Percentiles rank a stretch among this genome's conserved stretches.
phyloP scores from a whole-genome alignment of 2,329 filamentous ascomycete genomes.

The Zarea fungicola region DNA sequence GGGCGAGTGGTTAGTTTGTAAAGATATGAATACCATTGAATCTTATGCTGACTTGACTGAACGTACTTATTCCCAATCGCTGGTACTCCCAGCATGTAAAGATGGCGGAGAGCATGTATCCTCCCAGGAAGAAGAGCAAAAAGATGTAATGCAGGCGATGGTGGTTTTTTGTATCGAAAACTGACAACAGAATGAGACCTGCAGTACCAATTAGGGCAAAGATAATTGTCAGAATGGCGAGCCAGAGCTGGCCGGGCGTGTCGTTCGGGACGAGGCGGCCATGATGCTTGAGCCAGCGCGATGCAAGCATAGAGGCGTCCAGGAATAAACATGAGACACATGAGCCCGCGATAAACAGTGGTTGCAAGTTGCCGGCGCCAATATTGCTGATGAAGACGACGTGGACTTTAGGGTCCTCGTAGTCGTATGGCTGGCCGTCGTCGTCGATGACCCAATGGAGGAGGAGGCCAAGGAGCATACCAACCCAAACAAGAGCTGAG shows the following conservation, averaged over 20 bases:
- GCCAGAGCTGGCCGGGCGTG: constrained; percentile 55
- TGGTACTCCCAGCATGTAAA: constrained; percentile 91
- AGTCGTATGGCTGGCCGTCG: constrained; percentile 51
- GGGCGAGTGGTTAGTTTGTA: not conserved
- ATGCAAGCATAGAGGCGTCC: constrained; percentile 72
- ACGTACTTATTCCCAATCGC: constrained; percentile 66
- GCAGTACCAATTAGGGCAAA: constrained; percentile 69
- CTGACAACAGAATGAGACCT: constrained; percentile 75
- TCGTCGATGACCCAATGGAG: constrained; percentile 60
- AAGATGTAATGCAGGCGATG: constrained; percentile 67
- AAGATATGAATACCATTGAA: not conserved
- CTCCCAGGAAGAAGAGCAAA: constrained; percentile 75
- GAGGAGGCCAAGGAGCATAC: constrained; percentile 64
- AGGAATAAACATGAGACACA: constrained; percentile 71
- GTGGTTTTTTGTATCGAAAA: constrained; percentile 78
- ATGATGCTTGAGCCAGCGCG: constrained; percentile 79
- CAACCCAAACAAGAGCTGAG: constrained; percentile 59
- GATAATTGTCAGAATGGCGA: constrained; percentile 57
- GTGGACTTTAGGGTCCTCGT: constrained; percentile 51
- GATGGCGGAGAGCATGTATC: constrained; percentile 79
- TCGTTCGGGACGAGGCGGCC: constrained; percentile 74
- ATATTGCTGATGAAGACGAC: constrained; percentile 72
- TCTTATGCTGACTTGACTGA: no score
- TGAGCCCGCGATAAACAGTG: constrained; percentile 71
- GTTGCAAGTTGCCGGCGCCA: constrained; percentile 59